Percentiles rank a stretch among this genome's conserved stretches.
phyloP scores from a whole-genome alignment of 352 stramenopile genomes.

The Salisapilia sapeloensis region DNA sequence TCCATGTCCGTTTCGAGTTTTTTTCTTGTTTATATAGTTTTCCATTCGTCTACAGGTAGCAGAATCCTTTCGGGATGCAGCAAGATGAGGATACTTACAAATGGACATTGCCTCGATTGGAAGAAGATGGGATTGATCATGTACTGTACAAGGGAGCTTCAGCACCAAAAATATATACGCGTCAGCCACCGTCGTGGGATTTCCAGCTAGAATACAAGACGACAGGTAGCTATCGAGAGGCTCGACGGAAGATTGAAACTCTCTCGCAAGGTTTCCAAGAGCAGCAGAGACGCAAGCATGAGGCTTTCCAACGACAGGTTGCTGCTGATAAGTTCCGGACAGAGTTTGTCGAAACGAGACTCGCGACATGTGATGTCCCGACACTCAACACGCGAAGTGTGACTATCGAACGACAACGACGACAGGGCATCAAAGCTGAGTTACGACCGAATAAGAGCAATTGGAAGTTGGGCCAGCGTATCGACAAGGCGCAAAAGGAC shows the following conservation, averaged over 20 bases:
- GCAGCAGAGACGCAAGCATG: conserved; percentile 30
- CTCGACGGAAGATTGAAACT: conserved; percentile 22
- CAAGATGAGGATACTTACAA: too few species aligned
- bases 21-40: too few species aligned
- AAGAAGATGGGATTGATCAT: conserved; percentile 17
- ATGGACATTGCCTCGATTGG: conserved; percentile 8
- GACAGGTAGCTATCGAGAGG: conserved; percentile 18
- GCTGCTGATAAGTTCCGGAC: conserved; percentile 20
- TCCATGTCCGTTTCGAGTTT: too few species aligned
- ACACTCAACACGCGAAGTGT: conserved; percentile 52
- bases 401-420: conserved; percentile 25
- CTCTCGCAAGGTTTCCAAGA: conserved; percentile 27
- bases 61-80: too few species aligned
- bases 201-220: conserved; percentile 27
- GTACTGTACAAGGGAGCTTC: conserved; percentile 20
- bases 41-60: too few species aligned
- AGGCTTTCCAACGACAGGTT: conserved; percentile 20
- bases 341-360: conserved; percentile 32
- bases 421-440: conserved; percentile 2
- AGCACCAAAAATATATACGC: conserved; percentile 12
- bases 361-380: conserved; percentile 37
- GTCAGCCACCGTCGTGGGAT: conserved; percentile 39
- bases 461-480: too few species aligned
- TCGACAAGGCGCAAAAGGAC: conserved; percentile 3
- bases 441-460: too few species aligned